Conservation (phyloP, 805 yeast genomes). For the Monosporozyma solicola region DNA sequence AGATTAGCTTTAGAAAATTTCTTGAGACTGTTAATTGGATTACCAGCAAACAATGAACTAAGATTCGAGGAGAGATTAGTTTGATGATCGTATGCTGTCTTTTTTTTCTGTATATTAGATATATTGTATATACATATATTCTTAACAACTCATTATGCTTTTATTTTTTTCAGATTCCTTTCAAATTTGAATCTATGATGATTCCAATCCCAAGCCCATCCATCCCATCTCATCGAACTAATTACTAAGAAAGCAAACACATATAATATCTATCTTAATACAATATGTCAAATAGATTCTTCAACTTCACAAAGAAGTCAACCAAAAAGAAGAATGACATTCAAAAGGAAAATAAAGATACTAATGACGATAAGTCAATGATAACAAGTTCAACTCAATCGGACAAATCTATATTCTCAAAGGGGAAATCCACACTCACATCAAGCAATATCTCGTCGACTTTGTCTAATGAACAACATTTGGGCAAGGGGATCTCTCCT, state of each 20-base stretch:
- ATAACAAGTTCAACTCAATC: not conserved
- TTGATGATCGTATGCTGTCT: not conserved
- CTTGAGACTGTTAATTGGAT: constrained; percentile 79
- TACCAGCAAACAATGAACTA: constrained; percentile 83
- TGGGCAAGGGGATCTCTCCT: not conserved
- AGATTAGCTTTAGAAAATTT: constrained; percentile 87
- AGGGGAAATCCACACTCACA: constrained; percentile 19
- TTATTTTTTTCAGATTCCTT: not conserved
- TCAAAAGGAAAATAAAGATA: not conserved
- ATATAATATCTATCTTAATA: not conserved
- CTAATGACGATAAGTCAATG: not conserved
- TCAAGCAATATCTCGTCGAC: constrained; percentile 9
- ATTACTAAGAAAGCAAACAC: not conserved
- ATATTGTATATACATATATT: not conserved
- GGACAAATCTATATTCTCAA: constrained; percentile 20
- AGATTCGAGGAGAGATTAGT: constrained; percentile 79
- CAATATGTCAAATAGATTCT: not conserved
- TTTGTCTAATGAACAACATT: not conserved
- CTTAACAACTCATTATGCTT: not conserved
- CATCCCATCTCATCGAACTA: no score
- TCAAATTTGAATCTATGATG: not conserved
- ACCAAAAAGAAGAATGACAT: not conserved
- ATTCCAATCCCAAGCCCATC: no score
- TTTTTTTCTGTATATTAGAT: not conserved
- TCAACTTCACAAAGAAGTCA: not conserved